Conservation (phyloP, 305 asterid genomes). For the Galium porrigens region DNA sequence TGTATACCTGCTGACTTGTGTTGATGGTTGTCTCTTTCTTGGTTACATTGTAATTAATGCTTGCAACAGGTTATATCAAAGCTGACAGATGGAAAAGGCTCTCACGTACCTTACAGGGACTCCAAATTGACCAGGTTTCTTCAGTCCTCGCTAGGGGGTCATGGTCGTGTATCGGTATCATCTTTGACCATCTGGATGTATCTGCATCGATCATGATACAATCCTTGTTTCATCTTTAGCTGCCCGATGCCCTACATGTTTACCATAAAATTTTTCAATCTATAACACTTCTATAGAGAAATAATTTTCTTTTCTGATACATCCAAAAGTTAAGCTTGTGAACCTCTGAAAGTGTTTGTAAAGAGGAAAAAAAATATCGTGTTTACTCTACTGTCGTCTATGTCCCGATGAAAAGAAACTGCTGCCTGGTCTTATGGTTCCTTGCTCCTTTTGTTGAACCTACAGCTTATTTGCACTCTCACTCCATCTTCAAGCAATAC, state of each 20-base stretch:
- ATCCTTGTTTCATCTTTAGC: neutral
- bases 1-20: neutral
- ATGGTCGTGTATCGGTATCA: conserved; percentile 94
- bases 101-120: conserved; percentile 86
- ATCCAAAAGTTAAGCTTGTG: neutral
- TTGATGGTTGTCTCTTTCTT: neutral
- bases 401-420: neutral
- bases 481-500: conserved; percentile 96
- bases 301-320: neutral
- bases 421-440: neutral
- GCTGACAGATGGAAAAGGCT: conserved; percentile 74
- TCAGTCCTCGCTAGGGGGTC: conserved; percentile 94
- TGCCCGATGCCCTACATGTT: neutral
- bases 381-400: neutral
- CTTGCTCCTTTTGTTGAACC: conserved; percentile 18
- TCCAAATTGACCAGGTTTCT: conserved; percentile 97
- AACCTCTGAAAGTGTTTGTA: neutral
- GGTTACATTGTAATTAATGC: conserved; percentile 16
- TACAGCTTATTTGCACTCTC: conserved; percentile 81
- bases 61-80: conserved; percentile 76
- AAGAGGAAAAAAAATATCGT: neutral
- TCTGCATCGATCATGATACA: neutral
- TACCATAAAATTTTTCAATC: neutral
- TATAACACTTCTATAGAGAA: neutral
- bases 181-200: conserved; percentile 15